Conservation (phyloP, 495 filamentous ascomycete genomes). For the Aspergillus funiculosus region DNA sequence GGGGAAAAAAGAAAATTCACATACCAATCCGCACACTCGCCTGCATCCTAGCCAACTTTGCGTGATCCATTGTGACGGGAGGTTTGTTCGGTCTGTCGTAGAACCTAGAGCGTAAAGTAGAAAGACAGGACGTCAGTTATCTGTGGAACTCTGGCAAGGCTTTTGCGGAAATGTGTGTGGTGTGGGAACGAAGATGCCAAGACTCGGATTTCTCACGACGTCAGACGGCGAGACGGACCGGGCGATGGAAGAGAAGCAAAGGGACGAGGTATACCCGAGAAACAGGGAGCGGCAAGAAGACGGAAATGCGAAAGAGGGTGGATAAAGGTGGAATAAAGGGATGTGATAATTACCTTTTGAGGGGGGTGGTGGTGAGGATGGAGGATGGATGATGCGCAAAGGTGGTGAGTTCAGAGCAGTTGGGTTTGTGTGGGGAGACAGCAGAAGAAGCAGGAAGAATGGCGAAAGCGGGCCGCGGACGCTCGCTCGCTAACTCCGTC, state of each 20-base stretch:
- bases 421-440: conserved; percentile 22
- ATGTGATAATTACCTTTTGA: conserved; percentile 6
- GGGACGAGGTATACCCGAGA: background rate
- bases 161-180: conserved; percentile 15
- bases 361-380: conserved; percentile 14
- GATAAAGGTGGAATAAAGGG: background rate
- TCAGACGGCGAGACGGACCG: conserved; percentile 5
- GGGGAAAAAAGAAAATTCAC: conserved; percentile 25
- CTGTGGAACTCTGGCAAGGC: conserved; percentile 11
- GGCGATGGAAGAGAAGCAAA: no score
- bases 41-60: conserved; percentile 54
- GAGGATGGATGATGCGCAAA: conserved; percentile 29
- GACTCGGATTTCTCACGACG: conserved; percentile 12
- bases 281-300: background rate
- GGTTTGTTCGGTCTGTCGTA: conserved; percentile 22
- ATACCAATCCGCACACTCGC: conserved; percentile 52
- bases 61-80: conserved; percentile 50
- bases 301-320: background rate
- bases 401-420: conserved; percentile 8
- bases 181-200: conserved; percentile 13
- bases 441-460: conserved; percentile 7
- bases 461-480: conserved; percentile 15
- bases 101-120: conserved; percentile 15
- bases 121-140: conserved; percentile 13
- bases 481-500: conserved; percentile 9